phyloP scores from a whole-genome alignment of 371 early-diverging fungal genomes.

The Mucor velutinosus region DNA sequence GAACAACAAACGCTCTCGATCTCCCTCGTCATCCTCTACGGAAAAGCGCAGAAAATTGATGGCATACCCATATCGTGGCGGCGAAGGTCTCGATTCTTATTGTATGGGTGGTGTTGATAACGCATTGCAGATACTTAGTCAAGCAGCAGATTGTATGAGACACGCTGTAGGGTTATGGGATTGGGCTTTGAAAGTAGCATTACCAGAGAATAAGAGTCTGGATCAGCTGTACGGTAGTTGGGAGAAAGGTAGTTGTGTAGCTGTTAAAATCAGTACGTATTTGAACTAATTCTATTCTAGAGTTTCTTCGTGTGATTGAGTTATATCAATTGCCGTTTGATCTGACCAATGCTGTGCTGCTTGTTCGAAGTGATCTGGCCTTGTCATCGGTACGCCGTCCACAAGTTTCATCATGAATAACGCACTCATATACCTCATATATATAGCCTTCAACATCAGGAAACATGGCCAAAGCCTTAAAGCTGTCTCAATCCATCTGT shows the following conservation, averaged over 20 bases:
- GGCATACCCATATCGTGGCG: constrained; percentile 22
- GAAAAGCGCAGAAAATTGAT: constrained; percentile 11
- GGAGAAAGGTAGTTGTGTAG: constrained; percentile 26
- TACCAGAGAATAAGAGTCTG: constrained; percentile 21
- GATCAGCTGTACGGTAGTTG: constrained; percentile 20
- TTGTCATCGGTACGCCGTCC: constrained; percentile 36
- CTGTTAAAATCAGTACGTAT: neutral
- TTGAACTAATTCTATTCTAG: neutral
- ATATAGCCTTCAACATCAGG: constrained; percentile 40
- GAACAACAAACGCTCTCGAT: neutral
- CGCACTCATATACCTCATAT: neutral
- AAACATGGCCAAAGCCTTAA: constrained; percentile 39
- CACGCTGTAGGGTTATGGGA: constrained; percentile 42
- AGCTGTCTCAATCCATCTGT: constrained; percentile 43
- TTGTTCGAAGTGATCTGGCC: constrained; percentile 45
- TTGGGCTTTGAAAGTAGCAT: constrained; percentile 22
- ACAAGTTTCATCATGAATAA: too few species aligned
- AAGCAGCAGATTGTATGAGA: constrained; percentile 42
- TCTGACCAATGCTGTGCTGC: constrained; percentile 37
- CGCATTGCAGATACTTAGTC: constrained; percentile 38
- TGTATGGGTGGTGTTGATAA: constrained; percentile 46
- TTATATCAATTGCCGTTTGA: constrained; percentile 42
- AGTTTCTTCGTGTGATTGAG: constrained; percentile 36
- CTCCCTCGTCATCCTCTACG: neutral
- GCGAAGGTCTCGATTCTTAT: constrained; percentile 35